These are phyloP conservation scores for Gossypium bickii DNA, from an alignment of 345 rosid species.

Conservation along the genomic window DNA sequence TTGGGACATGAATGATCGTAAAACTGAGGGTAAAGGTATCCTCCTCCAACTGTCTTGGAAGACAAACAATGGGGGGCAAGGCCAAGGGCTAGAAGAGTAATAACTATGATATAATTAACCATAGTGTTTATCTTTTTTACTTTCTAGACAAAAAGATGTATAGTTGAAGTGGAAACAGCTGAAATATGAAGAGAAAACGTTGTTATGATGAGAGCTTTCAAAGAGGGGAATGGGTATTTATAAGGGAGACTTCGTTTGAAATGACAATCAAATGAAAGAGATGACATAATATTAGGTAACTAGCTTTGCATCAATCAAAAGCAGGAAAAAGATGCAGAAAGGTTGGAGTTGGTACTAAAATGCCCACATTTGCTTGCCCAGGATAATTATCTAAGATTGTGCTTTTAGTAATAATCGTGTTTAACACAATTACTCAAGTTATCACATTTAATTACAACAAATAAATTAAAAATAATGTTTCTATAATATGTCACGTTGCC, in stretches of 20 bases:
- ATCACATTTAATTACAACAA: too few species aligned
- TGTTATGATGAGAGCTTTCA: conserved; percentile 19
- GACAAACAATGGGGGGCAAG: conserved; percentile 42
- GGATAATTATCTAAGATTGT: too few species aligned
- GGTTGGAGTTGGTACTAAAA: conserved; percentile 32
- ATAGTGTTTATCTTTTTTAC: conserved; percentile 23
- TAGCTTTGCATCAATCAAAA: conserved; percentile 3
- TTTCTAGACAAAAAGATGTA: conserved; percentile 5
- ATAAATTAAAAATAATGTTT: too few species aligned
- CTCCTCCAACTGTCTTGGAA: conserved; percentile 30
- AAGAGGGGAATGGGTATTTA: conserved; percentile 27
- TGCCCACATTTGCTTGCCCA: neutral
- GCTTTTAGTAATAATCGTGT: too few species aligned
- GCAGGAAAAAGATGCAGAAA: neutral
- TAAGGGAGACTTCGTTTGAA: conserved; percentile 18
- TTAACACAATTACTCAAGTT: too few species aligned
- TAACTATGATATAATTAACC: conserved; percentile 30
- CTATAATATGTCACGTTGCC: neutral
- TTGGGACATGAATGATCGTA: conserved; percentile 66
- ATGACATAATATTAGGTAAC: neutral
- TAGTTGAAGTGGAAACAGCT: neutral
- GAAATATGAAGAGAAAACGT: conserved; percentile 11
- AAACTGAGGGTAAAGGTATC: conserved; percentile 47
- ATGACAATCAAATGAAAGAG: conserved; percentile 9
- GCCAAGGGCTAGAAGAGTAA: conserved; percentile 37